phyloP scores from a whole-genome alignment of 2,329 filamentous ascomycete genomes.

The Lojkania enalia region DNA sequence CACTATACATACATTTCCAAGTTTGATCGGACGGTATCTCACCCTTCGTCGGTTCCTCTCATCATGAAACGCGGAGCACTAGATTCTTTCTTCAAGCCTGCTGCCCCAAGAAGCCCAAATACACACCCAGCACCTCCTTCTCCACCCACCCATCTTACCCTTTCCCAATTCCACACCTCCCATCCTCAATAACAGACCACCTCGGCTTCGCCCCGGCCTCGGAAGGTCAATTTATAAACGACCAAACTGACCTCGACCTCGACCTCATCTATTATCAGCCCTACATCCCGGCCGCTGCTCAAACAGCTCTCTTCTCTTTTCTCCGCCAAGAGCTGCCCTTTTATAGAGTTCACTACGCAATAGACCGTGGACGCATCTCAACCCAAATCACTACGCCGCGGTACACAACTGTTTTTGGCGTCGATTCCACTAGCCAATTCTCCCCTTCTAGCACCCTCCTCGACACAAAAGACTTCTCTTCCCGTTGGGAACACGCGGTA shows the following conservation, averaged over 20 bases:
- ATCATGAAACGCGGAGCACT: conserved; percentile 62
- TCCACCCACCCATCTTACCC: conserved; percentile 58
- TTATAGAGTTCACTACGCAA: conserved; percentile 74
- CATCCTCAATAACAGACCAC: conserved; percentile 46
- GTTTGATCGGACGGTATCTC: too few species aligned
- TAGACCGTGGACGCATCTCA: conserved; percentile 65
- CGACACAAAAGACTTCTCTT: conserved; percentile 49
- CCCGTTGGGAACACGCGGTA: conserved; percentile 54
- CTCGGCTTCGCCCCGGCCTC: conserved; percentile 54
- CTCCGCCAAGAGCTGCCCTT: conserved; percentile 73
- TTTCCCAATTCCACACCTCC: conserved; percentile 55
- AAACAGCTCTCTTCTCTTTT: conserved; percentile 68
- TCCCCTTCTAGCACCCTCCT: conserved; percentile 37
- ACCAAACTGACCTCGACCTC: conserved; percentile 72
- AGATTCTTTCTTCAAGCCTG: conserved; percentile 67
- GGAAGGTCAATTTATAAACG: conserved; percentile 60
- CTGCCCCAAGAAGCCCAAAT: conserved; percentile 47
- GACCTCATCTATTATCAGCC: conserved; percentile 77
- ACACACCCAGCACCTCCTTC: conserved; percentile 26
- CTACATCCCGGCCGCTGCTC: conserved; percentile 63
- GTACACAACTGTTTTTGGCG: conserved; percentile 64
- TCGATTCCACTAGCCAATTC: conserved; percentile 68
- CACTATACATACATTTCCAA: too few species aligned
- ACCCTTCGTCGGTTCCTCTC: too few species aligned
- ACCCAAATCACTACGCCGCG: conserved; percentile 65